A percentile compares a stretch with the other conserved stretches of the same genome.
phyloP scores from a whole-genome alignment of 1,284 basidiomycete species.

The Polyporus tsugae region DNA sequence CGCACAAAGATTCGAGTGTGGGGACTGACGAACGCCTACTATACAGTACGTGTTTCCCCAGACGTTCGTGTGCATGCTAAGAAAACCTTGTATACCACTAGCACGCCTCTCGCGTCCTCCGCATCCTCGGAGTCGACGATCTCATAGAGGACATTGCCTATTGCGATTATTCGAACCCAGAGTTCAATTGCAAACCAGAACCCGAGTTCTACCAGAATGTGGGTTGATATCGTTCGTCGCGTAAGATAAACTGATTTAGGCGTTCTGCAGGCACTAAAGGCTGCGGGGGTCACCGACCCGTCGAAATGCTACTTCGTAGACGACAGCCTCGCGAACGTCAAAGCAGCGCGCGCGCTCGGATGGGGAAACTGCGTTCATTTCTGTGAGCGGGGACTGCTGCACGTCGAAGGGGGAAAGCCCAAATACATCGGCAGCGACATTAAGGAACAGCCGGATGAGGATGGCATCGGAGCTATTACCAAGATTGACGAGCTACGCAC shows the following conservation, averaged over 20 bases:
- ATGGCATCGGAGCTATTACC: constrained; percentile 55
- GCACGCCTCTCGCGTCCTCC: constrained; percentile 85
- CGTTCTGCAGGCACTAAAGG: constrained; percentile 63
- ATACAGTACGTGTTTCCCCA: constrained; percentile 56
- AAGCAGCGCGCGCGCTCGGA: constrained; percentile 66
- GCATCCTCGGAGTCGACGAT: constrained; percentile 77
- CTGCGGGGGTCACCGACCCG: constrained; percentile 66
- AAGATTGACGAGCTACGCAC: constrained; percentile 69
- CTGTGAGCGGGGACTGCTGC: constrained; percentile 68
- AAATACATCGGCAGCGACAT: constrained; percentile 57
- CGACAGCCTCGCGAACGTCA: constrained; percentile 74
- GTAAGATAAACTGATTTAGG: background rate
- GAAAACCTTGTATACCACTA: constrained; percentile 39
- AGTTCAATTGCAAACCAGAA: constrained; percentile 89
- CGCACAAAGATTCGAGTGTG: constrained; percentile 81
- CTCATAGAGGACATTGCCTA: constrained; percentile 83
- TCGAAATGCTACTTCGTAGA: constrained; percentile 80
- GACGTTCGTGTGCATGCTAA: background rate
- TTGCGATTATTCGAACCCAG: constrained; percentile 77
- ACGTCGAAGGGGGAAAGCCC: constrained; percentile 66
- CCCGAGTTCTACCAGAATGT: constrained; percentile 72
- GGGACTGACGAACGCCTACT: constrained; percentile 85
- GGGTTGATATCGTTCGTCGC: constrained; percentile 10
- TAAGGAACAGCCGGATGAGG: constrained; percentile 44
- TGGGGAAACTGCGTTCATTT: constrained; percentile 82